Evolutionary conservation across 805 yeast genomes (phyloP).

Genomic region (Starmerella sp.): DNA sequence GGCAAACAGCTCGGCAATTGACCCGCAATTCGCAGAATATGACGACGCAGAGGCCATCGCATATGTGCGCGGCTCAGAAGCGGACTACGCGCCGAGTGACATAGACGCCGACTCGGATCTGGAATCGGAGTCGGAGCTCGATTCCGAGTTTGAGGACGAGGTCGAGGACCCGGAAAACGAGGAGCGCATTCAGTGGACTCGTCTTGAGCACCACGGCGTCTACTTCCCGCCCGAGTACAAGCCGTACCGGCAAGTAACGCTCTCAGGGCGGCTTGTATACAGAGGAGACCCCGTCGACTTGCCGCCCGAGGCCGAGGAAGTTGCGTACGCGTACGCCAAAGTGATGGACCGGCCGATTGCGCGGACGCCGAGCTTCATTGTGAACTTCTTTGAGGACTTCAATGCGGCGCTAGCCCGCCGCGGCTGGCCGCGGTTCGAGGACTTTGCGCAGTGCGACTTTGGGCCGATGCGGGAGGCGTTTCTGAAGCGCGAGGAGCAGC

Average conservation of each 20-base stretch:
- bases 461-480: slow-evolving; percentile 39
- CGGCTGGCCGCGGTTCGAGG: neutral
- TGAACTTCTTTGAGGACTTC: slow-evolving; percentile 75
- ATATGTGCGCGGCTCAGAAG: neutral
- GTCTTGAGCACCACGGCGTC: slow-evolving; percentile 81
- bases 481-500: slow-evolving; percentile 49
- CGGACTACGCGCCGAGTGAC: neutral
- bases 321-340: slow-evolving; percentile 90
- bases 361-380: slow-evolving; percentile 71
- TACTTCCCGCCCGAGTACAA: slow-evolving; percentile 61
- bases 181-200: slow-evolving; percentile 47
- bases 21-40: neutral
- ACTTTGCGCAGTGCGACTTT: slow-evolving; percentile 56
- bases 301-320: slow-evolving; percentile 83
- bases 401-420: slow-evolving; percentile 33
- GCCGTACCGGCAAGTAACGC: slow-evolving; percentile 74
- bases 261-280: slow-evolving; percentile 60
- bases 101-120: neutral
- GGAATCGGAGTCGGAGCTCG: neutral
- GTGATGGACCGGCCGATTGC: slow-evolving; percentile 76
- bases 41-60: too few relatives aligned
- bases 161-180: neutral
- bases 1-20: neutral
- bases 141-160: neutral
- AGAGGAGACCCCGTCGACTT: slow-evolving; percentile 64